These are phyloP conservation scores for Boletus fagicola DNA, from an alignment of 768 basidiomycete species.

Conservation along the genomic window DNA sequence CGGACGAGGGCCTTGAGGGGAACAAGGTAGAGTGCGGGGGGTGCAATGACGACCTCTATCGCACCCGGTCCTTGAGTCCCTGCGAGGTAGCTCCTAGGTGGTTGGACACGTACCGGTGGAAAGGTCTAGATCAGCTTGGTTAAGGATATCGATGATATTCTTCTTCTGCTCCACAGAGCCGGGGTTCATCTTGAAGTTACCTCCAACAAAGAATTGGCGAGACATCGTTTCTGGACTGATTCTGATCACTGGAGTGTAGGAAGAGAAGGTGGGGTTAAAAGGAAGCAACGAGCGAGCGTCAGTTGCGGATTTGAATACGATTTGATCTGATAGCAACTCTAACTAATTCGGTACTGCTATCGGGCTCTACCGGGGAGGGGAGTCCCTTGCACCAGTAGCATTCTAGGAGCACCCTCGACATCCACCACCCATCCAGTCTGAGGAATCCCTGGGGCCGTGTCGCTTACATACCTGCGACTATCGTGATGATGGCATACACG, in stretches of 20 bases:
- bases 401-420: too few relatives aligned
- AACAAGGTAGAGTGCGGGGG: constrained; percentile 86
- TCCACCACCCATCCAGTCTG: too few relatives aligned
- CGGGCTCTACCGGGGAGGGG: constrained; percentile 6
- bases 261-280: not conserved
- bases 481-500: too few relatives aligned
- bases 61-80: constrained; percentile 1
- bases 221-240: constrained; percentile 43
- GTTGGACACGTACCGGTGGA: constrained; percentile 56
- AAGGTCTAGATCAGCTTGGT: constrained; percentile 75
- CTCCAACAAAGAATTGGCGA: constrained; percentile 91
- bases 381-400: too few relatives aligned
- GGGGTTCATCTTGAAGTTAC: constrained; percentile 99
- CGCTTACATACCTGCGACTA: too few relatives aligned
- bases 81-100: not conserved
- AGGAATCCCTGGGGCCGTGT: too few relatives aligned
- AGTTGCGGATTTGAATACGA: not conserved
- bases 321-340: not conserved
- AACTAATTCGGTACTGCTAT: not conserved
- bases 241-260: not conserved
- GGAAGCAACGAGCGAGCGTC: too few relatives aligned
- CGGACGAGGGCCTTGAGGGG: constrained; percentile 55
- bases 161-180: constrained; percentile 60
- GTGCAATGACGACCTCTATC: constrained; percentile 89
- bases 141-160: constrained; percentile 66